phyloP scores from a whole-genome alignment of 257 asterid genomes.

The Solanum medicagineum region DNA sequence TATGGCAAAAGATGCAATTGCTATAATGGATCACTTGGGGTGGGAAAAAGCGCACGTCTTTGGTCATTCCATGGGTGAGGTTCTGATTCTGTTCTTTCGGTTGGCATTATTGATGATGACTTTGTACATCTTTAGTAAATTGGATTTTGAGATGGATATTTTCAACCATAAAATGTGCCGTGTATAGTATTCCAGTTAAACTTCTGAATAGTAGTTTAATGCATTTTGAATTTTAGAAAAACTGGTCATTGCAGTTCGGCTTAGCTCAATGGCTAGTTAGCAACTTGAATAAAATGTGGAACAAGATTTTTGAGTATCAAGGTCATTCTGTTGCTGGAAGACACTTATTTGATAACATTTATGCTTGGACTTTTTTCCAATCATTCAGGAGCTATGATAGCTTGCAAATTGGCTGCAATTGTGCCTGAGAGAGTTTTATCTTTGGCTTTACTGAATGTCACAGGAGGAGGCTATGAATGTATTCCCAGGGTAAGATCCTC shows the following conservation, averaged over 20 bases:
- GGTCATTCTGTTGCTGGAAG: background rate
- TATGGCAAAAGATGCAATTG: slow-evolving; percentile 94
- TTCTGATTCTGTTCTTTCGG: slow-evolving; percentile 6
- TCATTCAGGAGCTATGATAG: slow-evolving; percentile 83
- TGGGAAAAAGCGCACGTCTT: slow-evolving; percentile 87
- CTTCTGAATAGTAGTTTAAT: background rate
- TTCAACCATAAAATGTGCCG: background rate
- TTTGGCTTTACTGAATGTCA: slow-evolving; percentile 86
- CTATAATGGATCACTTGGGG: slow-evolving; percentile 90
- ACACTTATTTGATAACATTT: background rate
- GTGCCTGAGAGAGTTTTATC: slow-evolving; percentile 66
- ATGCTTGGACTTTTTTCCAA: background rate
- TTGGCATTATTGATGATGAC: slow-evolving; percentile 12
- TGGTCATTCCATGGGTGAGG: slow-evolving; percentile 99
- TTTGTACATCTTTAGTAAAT: background rate
- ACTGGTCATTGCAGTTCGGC: background rate
- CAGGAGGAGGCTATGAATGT: slow-evolving; percentile 98
- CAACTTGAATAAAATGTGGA: background rate
- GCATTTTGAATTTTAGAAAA: background rate
- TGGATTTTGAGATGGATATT: background rate
- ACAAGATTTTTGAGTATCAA: background rate
- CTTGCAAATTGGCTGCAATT: slow-evolving; percentile 91
- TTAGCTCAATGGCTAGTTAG: background rate
- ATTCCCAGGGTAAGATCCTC: slow-evolving; percentile 58
- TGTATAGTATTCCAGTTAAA: background rate